A percentile compares a stretch with the other conserved stretches of the same genome.
Evolutionary conservation across 129 eudicot genomes (phyloP).

Genomic region (Centaurea solstitialis): DNA sequence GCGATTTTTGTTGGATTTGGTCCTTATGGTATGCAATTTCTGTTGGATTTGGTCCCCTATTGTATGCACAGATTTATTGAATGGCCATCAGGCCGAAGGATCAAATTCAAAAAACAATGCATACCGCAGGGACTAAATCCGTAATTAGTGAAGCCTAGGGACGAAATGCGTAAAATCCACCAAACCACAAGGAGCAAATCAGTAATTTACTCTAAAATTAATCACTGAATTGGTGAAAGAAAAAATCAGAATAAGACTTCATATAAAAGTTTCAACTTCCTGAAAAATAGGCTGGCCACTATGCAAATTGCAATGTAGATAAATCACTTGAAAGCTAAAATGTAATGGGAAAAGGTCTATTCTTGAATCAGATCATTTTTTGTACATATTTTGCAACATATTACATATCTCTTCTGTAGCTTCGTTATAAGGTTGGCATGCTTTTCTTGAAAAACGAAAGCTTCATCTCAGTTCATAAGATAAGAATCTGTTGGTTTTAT

Average conservation of each 20-base stretch:
- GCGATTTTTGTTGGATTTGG: too few relatives aligned
- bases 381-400: background rate
- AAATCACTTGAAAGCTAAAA: background rate
- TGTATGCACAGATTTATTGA: too few relatives aligned
- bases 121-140: too few relatives aligned
- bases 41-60: too few relatives aligned
- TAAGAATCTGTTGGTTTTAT: background rate
- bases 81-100: too few relatives aligned
- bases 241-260: background rate
- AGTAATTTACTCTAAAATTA: background rate
- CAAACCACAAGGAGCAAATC: too few relatives aligned
- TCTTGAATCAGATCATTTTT: background rate
- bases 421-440: background rate
- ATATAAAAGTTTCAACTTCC: slow-evolving; percentile 4
- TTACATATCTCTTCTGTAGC: background rate
- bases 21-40: too few relatives aligned
- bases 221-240: background rate
- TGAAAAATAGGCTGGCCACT: background rate
- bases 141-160: too few relatives aligned
- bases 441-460: background rate
- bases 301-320: background rate
- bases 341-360: background rate
- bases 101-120: too few relatives aligned
- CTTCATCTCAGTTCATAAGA: background rate
- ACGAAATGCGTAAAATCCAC: too few relatives aligned